phyloP scores from a whole-genome alignment of 2,329 filamentous ascomycete genomes.

The Exserohilum turcica region DNA sequence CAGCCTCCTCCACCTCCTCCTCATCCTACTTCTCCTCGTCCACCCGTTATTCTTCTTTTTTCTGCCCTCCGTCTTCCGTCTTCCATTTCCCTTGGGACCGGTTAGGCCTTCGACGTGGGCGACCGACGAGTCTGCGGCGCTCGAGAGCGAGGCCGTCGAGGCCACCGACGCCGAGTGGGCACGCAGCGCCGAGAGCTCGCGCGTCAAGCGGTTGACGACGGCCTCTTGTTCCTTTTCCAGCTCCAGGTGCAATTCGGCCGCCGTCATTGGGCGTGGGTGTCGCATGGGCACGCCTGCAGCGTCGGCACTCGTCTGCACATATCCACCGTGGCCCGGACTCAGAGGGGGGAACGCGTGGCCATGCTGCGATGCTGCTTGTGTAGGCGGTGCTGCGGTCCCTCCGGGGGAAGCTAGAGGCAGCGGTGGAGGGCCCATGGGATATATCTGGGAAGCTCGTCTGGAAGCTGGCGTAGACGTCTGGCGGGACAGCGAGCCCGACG shows the following conservation, averaged over 20 bases:
- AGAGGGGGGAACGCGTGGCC: conserved; percentile 44
- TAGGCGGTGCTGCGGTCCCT: conserved; percentile 30
- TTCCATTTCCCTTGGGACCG: conserved; percentile 57
- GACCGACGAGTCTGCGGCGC: conserved; percentile 55
- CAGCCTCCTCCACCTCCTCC: too few species aligned
- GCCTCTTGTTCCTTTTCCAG: conserved; percentile 96
- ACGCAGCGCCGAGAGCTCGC: conserved; percentile 84
- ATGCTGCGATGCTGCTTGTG: conserved; percentile 29
- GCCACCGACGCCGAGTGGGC: conserved; percentile 67
- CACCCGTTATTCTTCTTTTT: too few species aligned
- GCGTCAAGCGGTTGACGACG: conserved; percentile 89
- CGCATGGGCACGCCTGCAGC: conserved; percentile 70
- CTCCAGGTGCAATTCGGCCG: conserved; percentile 85
- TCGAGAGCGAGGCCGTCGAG: conserved; percentile 52
- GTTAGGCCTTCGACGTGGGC: conserved; percentile 50
- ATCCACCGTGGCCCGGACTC: conserved; percentile 38
- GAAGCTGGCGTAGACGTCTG: conserved; percentile 32
- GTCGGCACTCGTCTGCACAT: conserved; percentile 34
- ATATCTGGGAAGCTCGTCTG: conserved; percentile 49
- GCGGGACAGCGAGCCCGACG: conserved; percentile 35
- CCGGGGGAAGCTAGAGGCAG: conserved; percentile 49
- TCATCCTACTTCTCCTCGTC: too few species aligned
- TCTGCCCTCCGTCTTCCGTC: too few species aligned
- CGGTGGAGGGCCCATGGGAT: conserved; percentile 54
- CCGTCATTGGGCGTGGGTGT: conserved; percentile 85